A percentile compares a stretch with the other conserved stretches of the same genome.
Evolutionary conservation across 495 filamentous ascomycete genomes (phyloP).

Genomic region (Ascobolus immersus): DNA sequence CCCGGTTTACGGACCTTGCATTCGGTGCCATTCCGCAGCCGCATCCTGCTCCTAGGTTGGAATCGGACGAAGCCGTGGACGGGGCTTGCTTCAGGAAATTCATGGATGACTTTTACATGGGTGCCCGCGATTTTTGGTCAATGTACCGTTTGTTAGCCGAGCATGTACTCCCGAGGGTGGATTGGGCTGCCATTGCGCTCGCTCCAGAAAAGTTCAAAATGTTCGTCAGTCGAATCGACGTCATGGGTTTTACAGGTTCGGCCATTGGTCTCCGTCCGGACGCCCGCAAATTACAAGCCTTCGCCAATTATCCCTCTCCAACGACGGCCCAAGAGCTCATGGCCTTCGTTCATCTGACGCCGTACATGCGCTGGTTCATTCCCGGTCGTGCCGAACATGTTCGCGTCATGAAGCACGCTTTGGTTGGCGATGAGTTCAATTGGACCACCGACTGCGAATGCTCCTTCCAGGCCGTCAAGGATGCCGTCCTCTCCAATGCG

Average conservation of each 20-base stretch:
- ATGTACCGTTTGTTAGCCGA: neutral
- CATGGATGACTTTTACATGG: neutral
- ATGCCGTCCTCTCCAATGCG: neutral
- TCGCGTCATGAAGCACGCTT: neutral
- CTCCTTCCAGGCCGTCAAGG: neutral
- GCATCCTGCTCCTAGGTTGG: neutral
- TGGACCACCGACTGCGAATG: neutral
- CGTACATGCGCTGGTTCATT: too few relatives aligned
- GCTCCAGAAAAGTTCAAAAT: neutral
- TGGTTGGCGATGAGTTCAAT: neutral
- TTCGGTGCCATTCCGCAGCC: neutral
- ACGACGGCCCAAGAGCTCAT: too few relatives aligned
- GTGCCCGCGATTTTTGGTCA: neutral
- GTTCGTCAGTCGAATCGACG: neutral
- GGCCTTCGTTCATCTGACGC: neutral
- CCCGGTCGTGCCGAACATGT: neutral
- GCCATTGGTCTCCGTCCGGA: neutral
- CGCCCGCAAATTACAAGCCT: neutral
- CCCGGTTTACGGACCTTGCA: neutral
- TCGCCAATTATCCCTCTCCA: too few relatives aligned
- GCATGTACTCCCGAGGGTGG: neutral
- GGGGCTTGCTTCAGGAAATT: neutral
- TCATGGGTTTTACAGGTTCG: neutral
- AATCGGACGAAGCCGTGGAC: neutral
- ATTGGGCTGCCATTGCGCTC: too few relatives aligned